Conservation (phyloP, 2,329 filamentous ascomycete species). For the Rachicladosporium sp. region DNA sequence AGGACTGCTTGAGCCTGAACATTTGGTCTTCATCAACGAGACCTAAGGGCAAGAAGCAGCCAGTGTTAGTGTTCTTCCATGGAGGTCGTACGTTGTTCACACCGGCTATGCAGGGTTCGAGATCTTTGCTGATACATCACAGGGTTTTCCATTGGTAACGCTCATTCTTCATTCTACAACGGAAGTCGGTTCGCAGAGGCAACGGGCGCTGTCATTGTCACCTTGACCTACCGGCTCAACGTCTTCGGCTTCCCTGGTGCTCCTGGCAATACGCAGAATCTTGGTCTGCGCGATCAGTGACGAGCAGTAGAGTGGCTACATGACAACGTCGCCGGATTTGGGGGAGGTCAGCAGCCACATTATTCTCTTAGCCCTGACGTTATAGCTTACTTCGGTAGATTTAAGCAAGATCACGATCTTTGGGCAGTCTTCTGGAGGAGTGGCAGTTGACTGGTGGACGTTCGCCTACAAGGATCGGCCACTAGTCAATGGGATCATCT, state of each 20-base stretch:
- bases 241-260: constrained; percentile 32
- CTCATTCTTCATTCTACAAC: constrained; percentile 26
- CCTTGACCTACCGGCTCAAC: constrained; percentile 32
- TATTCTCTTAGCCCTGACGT: too few species aligned
- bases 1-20: constrained; percentile 27
- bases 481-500: constrained; percentile 26
- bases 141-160: constrained; percentile 26
- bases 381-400: constrained; percentile 9
- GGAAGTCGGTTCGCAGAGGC: constrained; percentile 25
- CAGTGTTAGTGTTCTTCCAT: constrained; percentile 31
- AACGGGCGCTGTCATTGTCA: constrained; percentile 30
- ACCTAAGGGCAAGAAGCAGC: constrained; percentile 14
- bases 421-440: constrained; percentile 18
- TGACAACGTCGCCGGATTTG: constrained; percentile 39
- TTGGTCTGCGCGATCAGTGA: constrained; percentile 43
- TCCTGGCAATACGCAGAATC: constrained; percentile 28
- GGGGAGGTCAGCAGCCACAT: constrained; percentile 22
- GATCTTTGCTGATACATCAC: neutral
- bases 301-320: constrained; percentile 40
- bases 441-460: constrained; percentile 19
- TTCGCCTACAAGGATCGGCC: constrained; percentile 26
- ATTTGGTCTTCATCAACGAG: constrained; percentile 21
- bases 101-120: neutral
- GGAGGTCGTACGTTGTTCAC: constrained; percentile 23
- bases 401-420: constrained; percentile 14